A percentile compares a stretch with the other conserved stretches of the same genome.
These are phyloP conservation scores for Taiwanofungus camphoratus DNA, from an alignment of 1,284 basidiomycete species.

Conservation along the genomic window DNA sequence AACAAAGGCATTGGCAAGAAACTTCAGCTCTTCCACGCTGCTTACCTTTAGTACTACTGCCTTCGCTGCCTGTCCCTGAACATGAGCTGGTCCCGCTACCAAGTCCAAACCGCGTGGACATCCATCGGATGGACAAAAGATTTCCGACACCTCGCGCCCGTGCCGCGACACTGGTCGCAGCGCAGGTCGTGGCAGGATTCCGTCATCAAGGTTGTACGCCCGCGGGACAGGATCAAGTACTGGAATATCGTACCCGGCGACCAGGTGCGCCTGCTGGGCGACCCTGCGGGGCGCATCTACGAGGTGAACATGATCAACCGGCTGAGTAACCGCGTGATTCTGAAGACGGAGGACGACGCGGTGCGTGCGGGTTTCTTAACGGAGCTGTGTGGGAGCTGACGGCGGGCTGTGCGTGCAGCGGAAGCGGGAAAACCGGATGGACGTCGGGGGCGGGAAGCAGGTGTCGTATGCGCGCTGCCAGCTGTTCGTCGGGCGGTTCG, in stretches of 20 bases:
- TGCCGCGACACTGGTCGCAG: slow-evolving; percentile 39
- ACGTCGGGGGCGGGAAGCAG: slow-evolving; percentile 32
- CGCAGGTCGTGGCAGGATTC: slow-evolving; percentile 29
- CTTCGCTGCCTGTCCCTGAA: no score
- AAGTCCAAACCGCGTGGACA: not conserved
- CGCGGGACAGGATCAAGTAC: slow-evolving; percentile 69
- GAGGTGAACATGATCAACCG: slow-evolving; percentile 71
- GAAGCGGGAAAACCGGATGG: not conserved
- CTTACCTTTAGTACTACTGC: no score
- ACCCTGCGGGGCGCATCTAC: slow-evolving; percentile 49
- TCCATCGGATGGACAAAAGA: slow-evolving; percentile 44
- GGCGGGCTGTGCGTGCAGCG: not conserved
- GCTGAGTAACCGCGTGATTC: slow-evolving; percentile 63
- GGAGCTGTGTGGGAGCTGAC: no score
- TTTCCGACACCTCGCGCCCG: slow-evolving; percentile 56
- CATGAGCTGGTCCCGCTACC: no score
- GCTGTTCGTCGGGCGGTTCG: slow-evolving; percentile 62
- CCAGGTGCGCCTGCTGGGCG: slow-evolving; percentile 63
- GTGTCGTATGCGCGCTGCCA: slow-evolving; percentile 77
- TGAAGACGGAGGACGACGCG: slow-evolving; percentile 45
- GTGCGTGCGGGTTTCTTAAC: no score
- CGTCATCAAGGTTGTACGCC: slow-evolving; percentile 45
- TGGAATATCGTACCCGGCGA: slow-evolving; percentile 87
- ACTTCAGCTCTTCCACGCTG: no score
- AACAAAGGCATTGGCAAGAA: no score